Evolutionary conservation across 75 land plant species (phyloP).

Genomic region (Adiantum capillusveneris): DNA sequence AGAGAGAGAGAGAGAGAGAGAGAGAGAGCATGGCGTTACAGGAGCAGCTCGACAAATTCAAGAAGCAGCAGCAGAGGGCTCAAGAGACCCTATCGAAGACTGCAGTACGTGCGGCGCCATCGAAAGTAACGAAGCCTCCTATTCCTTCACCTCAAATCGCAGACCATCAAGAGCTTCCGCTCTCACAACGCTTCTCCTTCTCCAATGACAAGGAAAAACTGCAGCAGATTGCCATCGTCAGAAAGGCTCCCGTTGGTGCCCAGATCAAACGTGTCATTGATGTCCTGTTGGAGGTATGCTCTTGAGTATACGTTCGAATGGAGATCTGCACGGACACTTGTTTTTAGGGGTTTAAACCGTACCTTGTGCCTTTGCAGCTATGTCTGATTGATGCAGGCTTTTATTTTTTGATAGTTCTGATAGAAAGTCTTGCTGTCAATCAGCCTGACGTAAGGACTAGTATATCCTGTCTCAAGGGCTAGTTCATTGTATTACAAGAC

Average conservation of each 20-base stretch:
- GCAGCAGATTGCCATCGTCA: slow-evolving; percentile 69
- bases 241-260: slow-evolving; percentile 78
- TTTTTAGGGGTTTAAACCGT: no score
- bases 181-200: slow-evolving; percentile 17
- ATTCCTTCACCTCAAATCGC: slow-evolving; percentile 4
- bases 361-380: no score
- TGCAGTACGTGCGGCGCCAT: slow-evolving; percentile 35
- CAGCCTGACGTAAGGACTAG: no score
- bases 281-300: slow-evolving; percentile 73
- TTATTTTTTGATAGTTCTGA: no score
- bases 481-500: no score
- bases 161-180: slow-evolving; percentile 15
- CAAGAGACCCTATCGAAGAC: slow-evolving; percentile 53
- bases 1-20: no score
- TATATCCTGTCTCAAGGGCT: no score
- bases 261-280: slow-evolving; percentile 93
- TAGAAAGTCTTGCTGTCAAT: no score
- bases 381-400: no score
- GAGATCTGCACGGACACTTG: no score
- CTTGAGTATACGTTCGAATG: no score
- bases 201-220: slow-evolving; percentile 88
- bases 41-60: slow-evolving; percentile 62
- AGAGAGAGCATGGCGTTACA: slow-evolving; percentile 45
- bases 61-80: slow-evolving; percentile 75
- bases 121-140: slow-evolving; percentile 12